Evolutionary conservation across 352 stramenopile species (phyloP).

Genomic region (Globisporangium camurandrum): DNA sequence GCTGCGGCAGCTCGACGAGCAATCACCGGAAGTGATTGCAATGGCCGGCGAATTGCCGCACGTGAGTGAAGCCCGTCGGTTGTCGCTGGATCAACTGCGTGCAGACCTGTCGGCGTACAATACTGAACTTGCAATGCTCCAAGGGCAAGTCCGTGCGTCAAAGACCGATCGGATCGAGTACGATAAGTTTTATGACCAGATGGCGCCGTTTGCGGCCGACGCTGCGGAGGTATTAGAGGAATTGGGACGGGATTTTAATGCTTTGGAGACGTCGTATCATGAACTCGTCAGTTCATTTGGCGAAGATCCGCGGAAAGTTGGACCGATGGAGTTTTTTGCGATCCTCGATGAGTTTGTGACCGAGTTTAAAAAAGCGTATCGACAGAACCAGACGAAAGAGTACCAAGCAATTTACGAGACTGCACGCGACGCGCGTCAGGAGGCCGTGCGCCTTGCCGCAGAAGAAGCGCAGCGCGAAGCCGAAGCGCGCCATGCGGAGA

Average conservation of each 20-base stretch:
- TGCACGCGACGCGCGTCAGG: slow-evolving; percentile 37
- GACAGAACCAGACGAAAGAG: slow-evolving; percentile 84
- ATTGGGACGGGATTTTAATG: slow-evolving; percentile 64
- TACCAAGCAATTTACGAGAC: slow-evolving; percentile 74
- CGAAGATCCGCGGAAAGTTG: slow-evolving; percentile 74
- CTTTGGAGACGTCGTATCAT: slow-evolving; percentile 64
- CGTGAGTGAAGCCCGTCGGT: slow-evolving; percentile 64
- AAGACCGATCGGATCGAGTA: slow-evolving; percentile 66
- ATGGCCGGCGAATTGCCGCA: slow-evolving; percentile 75
- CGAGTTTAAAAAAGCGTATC: slow-evolving; percentile 85
- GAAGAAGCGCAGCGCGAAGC: too few relatives aligned
- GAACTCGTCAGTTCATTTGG: slow-evolving; percentile 79
- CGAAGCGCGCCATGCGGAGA: slow-evolving; percentile 42
- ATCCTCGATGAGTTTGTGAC: slow-evolving; percentile 80
- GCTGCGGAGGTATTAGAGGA: slow-evolving; percentile 78
- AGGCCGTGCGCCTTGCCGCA: slow-evolving; percentile 28
- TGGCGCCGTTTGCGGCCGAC: slow-evolving; percentile 76
- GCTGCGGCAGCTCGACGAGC: slow-evolving; percentile 70
- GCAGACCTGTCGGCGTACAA: slow-evolving; percentile 77
- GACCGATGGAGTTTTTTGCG: slow-evolving; percentile 77
- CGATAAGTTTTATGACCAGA: slow-evolving; percentile 77
- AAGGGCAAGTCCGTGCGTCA: slow-evolving; percentile 71
- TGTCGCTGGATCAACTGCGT: slow-evolving; percentile 80
- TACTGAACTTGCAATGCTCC: slow-evolving; percentile 76
- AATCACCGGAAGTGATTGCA: slow-evolving; percentile 62